Percentiles rank a stretch among this genome's conserved stretches.
phyloP scores from a whole-genome alignment of 2,329 filamentous ascomycete genomes.

The Sporothrix luriei region DNA sequence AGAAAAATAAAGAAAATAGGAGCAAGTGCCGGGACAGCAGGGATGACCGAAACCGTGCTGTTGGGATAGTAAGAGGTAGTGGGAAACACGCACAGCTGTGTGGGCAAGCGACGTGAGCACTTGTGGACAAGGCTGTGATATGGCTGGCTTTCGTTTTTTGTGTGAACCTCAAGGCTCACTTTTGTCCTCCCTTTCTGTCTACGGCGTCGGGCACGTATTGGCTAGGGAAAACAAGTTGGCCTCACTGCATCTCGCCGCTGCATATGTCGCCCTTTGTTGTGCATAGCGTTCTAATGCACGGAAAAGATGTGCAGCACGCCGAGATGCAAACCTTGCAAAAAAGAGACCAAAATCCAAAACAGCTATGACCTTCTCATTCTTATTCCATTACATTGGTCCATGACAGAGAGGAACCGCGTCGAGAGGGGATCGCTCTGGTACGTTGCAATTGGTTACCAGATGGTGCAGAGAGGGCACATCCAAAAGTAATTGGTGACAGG shows the following conservation, averaged over 20 bases:
- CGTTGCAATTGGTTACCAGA: constrained; percentile 9
- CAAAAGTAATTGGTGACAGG: not conserved
- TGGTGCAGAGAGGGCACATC: not conserved
- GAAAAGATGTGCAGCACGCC: not conserved
- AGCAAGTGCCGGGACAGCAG: constrained; percentile 6
- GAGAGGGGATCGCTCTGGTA: not conserved
- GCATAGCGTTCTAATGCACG: not conserved
- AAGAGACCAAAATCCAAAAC: too few relatives aligned
- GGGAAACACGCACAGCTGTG: not conserved
- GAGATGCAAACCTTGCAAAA: not conserved
- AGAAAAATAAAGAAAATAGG: not conserved
- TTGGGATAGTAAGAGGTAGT: not conserved
- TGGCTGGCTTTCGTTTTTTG: not conserved
- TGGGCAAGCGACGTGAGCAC: not conserved
- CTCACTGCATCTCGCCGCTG: not conserved
- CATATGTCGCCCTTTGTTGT: not conserved
- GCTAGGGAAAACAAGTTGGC: not conserved
- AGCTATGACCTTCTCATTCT: not conserved
- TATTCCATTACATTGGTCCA: not conserved
- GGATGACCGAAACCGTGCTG: constrained; percentile 9
- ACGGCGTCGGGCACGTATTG: not conserved
- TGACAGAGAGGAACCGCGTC: not conserved
- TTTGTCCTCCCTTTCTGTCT: not conserved
- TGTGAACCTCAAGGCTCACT: not conserved
- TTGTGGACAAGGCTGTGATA: not conserved